Evolutionary conservation across 768 basidiomycete species (phyloP).

Genomic region (Russula lepida): DNA sequence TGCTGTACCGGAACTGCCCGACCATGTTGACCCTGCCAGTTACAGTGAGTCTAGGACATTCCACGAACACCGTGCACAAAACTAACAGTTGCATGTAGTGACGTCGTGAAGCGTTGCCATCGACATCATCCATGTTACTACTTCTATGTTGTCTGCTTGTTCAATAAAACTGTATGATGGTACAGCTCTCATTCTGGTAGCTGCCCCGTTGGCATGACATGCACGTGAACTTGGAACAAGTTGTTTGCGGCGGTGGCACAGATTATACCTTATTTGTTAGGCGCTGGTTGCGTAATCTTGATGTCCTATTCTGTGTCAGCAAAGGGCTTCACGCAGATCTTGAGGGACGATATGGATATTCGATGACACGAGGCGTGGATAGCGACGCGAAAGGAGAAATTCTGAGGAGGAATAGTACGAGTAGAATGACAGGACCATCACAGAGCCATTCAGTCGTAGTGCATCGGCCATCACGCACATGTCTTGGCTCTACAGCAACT

Average conservation of each 20-base stretch:
- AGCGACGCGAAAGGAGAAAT: neutral
- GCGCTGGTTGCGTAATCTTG: neutral
- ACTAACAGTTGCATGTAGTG: slow-evolving; percentile 27
- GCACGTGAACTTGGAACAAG: too few species aligned
- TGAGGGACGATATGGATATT: neutral
- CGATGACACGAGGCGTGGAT: neutral
- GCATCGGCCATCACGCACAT: neutral
- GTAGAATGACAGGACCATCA: neutral
- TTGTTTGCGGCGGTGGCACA: neutral
- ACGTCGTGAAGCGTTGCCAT: slow-evolving; percentile 29
- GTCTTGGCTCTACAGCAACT: neutral
- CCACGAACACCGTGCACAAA: neutral
- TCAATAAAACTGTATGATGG: slow-evolving; percentile 13
- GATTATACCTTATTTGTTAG: neutral
- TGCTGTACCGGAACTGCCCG: slow-evolving; percentile 89
- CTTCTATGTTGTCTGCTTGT: slow-evolving; percentile 10
- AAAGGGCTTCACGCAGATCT: neutral
- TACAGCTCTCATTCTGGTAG: neutral
- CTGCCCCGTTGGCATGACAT: neutral
- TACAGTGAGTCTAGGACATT: slow-evolving; percentile 65
- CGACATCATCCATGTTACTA: neutral
- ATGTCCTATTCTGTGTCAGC: neutral
- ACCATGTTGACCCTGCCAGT: slow-evolving; percentile 86
- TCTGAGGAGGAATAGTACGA: slow-evolving; percentile 2
- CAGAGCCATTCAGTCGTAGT: neutral